Percentiles rank a stretch among this genome's conserved stretches.
These are phyloP conservation scores for Candida awuae DNA, from an alignment of 805 yeast species.

Conservation along the genomic window DNA sequence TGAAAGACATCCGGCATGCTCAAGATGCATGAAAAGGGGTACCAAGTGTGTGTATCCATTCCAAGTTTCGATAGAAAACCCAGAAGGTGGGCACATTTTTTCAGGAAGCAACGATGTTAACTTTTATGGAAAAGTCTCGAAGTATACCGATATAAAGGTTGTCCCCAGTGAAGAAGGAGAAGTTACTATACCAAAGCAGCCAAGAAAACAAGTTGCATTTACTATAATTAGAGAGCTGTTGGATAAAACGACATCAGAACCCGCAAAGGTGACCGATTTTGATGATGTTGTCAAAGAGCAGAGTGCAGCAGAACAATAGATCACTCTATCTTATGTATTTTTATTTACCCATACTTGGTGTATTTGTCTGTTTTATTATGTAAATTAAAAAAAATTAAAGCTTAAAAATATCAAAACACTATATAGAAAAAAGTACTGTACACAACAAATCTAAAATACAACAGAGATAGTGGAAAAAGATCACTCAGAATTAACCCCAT, in stretches of 20 bases:
- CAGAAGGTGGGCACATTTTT: background rate
- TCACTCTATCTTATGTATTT: background rate
- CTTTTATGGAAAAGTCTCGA: background rate
- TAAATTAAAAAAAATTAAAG: background rate
- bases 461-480: constrained; percentile 1
- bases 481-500: background rate
- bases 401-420: no score
- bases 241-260: background rate
- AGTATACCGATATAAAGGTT: background rate
- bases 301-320: background rate
- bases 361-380: background rate
- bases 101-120: background rate
- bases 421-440: no score
- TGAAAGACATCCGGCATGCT: constrained; percentile 17
- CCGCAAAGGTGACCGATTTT: background rate
- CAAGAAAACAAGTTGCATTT: no score
- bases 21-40: constrained; percentile 11
- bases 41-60: constrained; percentile 3
- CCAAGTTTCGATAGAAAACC: constrained; percentile 1
- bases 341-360: background rate
- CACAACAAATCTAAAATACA: constrained; percentile 1
- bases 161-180: no score
- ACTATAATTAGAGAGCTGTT: no score
- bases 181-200: no score
- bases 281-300: background rate